Percentiles rank a stretch among this genome's conserved stretches.
These are phyloP conservation scores for Flaveria floridana DNA, from an alignment of 140 eudicot genomes.

Conservation along the genomic window DNA sequence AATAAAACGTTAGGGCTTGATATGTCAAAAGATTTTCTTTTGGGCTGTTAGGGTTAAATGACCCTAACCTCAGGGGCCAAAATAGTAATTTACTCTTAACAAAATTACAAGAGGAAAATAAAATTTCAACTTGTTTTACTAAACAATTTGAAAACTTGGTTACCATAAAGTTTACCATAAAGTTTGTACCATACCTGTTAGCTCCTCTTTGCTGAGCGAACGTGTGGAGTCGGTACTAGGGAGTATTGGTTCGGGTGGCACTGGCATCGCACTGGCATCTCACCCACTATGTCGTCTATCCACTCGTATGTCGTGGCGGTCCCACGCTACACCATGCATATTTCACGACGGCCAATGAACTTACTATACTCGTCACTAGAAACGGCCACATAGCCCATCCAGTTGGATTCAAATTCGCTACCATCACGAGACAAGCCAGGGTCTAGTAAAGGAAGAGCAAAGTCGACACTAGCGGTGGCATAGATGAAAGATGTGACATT, in stretches of 20 bases:
- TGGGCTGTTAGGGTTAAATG: too few species aligned
- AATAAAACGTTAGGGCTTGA: too few species aligned
- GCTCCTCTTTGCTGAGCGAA: neutral
- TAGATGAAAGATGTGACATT: constrained; percentile 36
- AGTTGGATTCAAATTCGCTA: constrained; percentile 23
- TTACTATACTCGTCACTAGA: constrained; percentile 29
- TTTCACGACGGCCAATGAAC: constrained; percentile 33
- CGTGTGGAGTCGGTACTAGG: neutral
- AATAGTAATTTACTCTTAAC: too few species aligned
- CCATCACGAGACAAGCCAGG: constrained; percentile 17
- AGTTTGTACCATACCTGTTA: neutral
- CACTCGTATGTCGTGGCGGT: constrained; percentile 29
- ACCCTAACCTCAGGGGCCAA: too few species aligned
- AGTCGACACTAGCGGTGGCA: constrained; percentile 22
- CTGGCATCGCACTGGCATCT: constrained; percentile 27
- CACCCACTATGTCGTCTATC: constrained; percentile 24
- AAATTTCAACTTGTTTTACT: too few species aligned
- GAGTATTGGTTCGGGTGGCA: constrained; percentile 22
- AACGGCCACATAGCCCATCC: constrained; percentile 42
- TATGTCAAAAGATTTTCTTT: too few species aligned
- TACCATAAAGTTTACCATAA: too few species aligned
- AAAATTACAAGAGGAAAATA: too few species aligned
- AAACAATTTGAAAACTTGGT: too few species aligned
- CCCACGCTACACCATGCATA: constrained; percentile 41
- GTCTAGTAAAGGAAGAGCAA: neutral